These are phyloP conservation scores for Tagetes erecta DNA, from an alignment of 129 eudicot species.

Conservation along the genomic window DNA sequence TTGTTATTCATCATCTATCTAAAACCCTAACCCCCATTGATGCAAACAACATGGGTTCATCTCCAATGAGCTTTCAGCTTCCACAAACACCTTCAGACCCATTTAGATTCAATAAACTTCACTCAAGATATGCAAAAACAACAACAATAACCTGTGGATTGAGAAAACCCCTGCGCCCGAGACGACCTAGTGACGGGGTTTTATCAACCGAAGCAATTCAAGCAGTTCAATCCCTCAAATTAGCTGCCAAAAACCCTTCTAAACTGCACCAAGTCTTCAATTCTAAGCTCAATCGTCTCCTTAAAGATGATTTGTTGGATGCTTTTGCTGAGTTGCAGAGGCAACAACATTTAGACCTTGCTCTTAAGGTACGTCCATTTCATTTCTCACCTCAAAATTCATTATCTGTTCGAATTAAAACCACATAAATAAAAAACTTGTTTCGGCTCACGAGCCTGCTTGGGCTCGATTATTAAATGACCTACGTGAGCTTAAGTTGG, in stretches of 20 bases:
- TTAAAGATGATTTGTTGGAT: slow-evolving; percentile 75
- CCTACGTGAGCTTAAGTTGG: too few species aligned
- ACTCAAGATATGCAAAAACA: slow-evolving; percentile 9
- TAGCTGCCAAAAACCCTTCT: slow-evolving; percentile 65
- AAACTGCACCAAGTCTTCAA: slow-evolving; percentile 56
- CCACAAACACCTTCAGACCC: background rate
- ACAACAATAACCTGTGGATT: slow-evolving; percentile 50
- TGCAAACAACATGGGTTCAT: slow-evolving; percentile 8
- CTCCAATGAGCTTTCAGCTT: slow-evolving; percentile 14
- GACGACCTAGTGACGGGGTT: slow-evolving; percentile 43
- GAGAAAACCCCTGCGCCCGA: slow-evolving; percentile 53
- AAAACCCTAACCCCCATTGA: slow-evolving; percentile 15
- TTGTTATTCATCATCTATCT: too few species aligned
- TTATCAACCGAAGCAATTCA: slow-evolving; percentile 81
- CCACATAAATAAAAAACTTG: too few species aligned
- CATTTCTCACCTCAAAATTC: background rate
- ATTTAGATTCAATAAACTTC: background rate
- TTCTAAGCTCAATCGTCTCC: slow-evolving; percentile 52
- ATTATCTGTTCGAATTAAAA: too few species aligned
- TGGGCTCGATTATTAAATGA: too few species aligned
- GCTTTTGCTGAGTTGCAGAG: slow-evolving; percentile 63
- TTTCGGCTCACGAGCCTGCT: too few species aligned
- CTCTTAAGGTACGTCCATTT: slow-evolving; percentile 43
- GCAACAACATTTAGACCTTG: slow-evolving; percentile 56
- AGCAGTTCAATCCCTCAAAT: slow-evolving; percentile 72